Conservation (phyloP, 169 alveolate species). For the Plasmodium inui region DNA sequence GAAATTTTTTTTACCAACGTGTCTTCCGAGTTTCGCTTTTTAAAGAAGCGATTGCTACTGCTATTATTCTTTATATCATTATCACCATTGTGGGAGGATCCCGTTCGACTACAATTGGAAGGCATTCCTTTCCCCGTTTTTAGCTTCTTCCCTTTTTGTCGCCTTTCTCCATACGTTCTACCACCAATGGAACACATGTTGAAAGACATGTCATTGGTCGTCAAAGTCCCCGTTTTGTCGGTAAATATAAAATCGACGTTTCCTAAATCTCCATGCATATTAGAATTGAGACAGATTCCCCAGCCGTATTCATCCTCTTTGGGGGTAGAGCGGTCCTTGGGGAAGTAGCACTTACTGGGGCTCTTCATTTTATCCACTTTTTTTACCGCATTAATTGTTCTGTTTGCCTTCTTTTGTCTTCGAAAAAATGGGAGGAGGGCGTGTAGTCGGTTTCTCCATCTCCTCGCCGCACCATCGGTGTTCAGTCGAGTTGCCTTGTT, state of each 20-base stretch:
- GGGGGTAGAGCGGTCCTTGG: background rate
- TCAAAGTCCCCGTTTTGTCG: slow-evolving; percentile 99
- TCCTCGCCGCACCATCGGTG: background rate
- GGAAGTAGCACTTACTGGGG: background rate
- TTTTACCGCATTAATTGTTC: background rate
- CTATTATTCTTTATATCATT: background rate
- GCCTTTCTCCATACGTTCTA: slow-evolving; percentile 30
- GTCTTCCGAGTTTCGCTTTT: background rate
- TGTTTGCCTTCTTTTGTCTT: background rate
- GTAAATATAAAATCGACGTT: slow-evolving; percentile 95
- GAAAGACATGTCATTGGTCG: slow-evolving; percentile 97
- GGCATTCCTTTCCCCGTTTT: background rate
- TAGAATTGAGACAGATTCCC: slow-evolving; percentile 73
- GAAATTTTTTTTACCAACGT: background rate
- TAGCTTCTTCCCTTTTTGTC: background rate
- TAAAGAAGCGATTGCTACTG: background rate
- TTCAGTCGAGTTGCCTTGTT: slow-evolving; percentile 8
- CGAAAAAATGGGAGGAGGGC: slow-evolving; percentile 37
- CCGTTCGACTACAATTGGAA: background rate
- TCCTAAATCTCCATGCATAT: slow-evolving; percentile 96
- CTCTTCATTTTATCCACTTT: background rate
- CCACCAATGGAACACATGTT: slow-evolving; percentile 80
- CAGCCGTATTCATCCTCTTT: slow-evolving; percentile 54
- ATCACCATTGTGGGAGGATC: background rate
- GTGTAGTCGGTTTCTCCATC: slow-evolving; percentile 7